Conservation (phyloP, 2,329 filamentous ascomycete species). For the Xylariaceae sp. region DNA sequence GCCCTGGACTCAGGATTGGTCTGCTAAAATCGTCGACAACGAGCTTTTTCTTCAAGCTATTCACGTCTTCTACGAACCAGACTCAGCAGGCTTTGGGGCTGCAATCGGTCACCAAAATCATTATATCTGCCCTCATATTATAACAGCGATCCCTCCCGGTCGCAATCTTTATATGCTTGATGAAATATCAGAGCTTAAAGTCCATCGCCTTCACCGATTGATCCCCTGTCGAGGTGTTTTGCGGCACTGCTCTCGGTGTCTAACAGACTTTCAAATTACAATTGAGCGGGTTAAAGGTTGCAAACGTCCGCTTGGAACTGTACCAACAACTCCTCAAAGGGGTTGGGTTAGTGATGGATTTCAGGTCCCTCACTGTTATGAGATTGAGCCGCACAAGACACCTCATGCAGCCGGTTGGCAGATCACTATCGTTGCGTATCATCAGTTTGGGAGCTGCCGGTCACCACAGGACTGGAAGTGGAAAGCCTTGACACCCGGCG, state of each 20-base stretch:
- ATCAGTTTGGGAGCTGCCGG: constrained; percentile 11
- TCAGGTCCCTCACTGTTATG: neutral
- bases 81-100: neutral
- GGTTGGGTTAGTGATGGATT: neutral
- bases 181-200: constrained; percentile 5
- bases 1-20: constrained; percentile 1
- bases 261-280: constrained; percentile 6
- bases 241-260: neutral
- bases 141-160: no score
- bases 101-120: neutral
- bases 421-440: constrained; percentile 3
- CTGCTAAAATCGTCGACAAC: constrained; percentile 8
- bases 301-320: neutral
- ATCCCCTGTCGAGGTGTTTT: neutral
- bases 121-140: neutral
- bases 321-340: neutral
- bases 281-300: neutral
- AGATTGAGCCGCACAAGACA: neutral
- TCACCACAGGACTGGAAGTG: constrained; percentile 12
- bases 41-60: constrained; percentile 7
- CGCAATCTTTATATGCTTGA: no score
- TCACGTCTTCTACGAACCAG: neutral
- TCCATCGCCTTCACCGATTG: constrained; percentile 2
- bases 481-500: neutral
- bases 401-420: neutral